These are phyloP conservation scores for Crepidotus variabilis DNA, from an alignment of 768 basidiomycete genomes.

Conservation along the genomic window DNA sequence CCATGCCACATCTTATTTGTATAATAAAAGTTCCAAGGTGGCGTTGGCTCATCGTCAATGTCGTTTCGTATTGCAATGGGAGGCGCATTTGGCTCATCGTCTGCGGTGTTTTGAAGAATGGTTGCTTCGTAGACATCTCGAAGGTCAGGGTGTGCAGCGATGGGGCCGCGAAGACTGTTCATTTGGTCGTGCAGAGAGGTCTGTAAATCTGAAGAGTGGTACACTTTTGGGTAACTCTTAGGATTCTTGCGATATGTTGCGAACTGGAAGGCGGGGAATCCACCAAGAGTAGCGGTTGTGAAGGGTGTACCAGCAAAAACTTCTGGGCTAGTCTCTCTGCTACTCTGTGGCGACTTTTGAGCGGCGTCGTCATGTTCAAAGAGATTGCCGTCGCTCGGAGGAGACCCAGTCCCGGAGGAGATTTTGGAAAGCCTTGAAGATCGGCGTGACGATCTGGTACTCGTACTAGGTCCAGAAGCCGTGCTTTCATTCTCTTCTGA, in stretches of 20 bases:
- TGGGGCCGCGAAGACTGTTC: conserved; percentile 44
- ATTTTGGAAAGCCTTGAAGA: conserved; percentile 5
- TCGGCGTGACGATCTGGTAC: neutral
- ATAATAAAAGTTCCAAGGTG: conserved; percentile 86
- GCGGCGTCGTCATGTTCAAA: conserved; percentile 2
- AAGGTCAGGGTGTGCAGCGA: conserved; percentile 38
- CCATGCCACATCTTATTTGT: conserved; percentile 79
- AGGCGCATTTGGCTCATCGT: conserved; percentile 69
- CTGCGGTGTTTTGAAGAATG: conserved; percentile 60
- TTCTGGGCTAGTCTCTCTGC: conserved; percentile 19
- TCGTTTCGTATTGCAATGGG: conserved; percentile 64
- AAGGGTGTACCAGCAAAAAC: neutral
- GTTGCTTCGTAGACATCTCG: conserved; percentile 58
- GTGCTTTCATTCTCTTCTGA: neutral
- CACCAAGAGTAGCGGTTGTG: conserved; percentile 17
- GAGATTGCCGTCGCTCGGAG: neutral
- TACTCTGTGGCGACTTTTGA: conserved; percentile 6
- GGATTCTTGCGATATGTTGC: conserved; percentile 29
- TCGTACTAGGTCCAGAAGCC: neutral
- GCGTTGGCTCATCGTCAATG: conserved; percentile 64
- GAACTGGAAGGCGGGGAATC: conserved; percentile 36
- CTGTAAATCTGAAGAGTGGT: conserved; percentile 49
- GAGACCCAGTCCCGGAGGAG: conserved; percentile 1
- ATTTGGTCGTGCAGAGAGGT: conserved; percentile 63
- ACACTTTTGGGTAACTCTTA: conserved; percentile 30